Percentiles rank a stretch among this genome's conserved stretches.
phyloP scores from a whole-genome alignment of 2,329 filamentous ascomycete species.

The Fusarium anthophilum region DNA sequence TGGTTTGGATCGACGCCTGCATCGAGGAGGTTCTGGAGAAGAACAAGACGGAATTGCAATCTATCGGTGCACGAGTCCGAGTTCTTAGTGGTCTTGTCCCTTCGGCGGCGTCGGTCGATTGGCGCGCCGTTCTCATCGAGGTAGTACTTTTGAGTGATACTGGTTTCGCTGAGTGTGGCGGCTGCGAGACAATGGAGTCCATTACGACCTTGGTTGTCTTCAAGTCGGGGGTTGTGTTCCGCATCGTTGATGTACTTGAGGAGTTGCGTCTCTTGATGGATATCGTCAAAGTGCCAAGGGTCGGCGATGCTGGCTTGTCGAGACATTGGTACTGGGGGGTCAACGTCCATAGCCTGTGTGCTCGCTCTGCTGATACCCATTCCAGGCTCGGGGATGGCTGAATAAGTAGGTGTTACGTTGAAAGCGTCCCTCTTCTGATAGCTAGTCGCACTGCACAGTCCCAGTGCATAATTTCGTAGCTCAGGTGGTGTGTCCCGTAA shows the following conservation, averaged over 20 bases:
- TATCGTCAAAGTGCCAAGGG: not conserved
- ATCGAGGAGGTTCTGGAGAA: conserved; percentile 46
- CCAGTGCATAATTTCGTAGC: conserved; percentile 42
- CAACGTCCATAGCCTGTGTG: conserved; percentile 35
- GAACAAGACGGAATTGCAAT: conserved; percentile 42
- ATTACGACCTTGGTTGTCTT: conserved; percentile 59
- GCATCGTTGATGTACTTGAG: conserved; percentile 37
- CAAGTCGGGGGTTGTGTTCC: conserved; percentile 19
- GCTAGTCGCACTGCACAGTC: conserved; percentile 44
- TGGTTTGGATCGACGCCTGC: conserved; percentile 60
- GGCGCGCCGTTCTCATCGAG: conserved; percentile 29
- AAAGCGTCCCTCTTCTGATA: conserved; percentile 61
- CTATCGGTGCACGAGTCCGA: conserved; percentile 48
- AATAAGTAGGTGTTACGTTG: conserved; percentile 42
- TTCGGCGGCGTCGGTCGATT: conserved; percentile 1
- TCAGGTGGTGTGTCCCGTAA: conserved; percentile 43
- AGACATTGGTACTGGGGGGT: conserved; percentile 28
- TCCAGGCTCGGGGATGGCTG: not conserved
- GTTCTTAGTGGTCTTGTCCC: conserved; percentile 18
- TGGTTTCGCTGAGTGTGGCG: conserved; percentile 56
- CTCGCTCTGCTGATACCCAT: conserved; percentile 5
- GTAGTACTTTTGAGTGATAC: conserved; percentile 48
- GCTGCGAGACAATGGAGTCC: conserved; percentile 67
- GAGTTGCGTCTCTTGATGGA: conserved; percentile 34
- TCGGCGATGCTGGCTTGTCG: not conserved